Conservation (phyloP, 2,329 filamentous ascomycete genomes). For the Fusarium liriodendri region DNA sequence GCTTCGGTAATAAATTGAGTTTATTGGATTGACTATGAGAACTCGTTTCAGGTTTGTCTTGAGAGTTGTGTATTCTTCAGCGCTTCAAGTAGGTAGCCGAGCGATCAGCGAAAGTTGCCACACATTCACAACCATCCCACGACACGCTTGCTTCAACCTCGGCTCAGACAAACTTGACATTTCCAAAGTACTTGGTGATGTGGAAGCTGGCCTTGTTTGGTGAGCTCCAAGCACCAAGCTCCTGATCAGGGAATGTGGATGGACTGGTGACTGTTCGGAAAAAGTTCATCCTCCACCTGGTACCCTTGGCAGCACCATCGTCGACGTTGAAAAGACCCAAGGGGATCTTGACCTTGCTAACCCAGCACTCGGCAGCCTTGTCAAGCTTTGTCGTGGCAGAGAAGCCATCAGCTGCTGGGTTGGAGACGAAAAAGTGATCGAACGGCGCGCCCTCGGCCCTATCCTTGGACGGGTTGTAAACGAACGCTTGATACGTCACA, state of each 20-base stretch:
- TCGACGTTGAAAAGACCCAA: constrained; percentile 63
- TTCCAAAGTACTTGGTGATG: constrained; percentile 58
- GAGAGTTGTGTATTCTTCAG: background rate
- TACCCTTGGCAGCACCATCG: constrained; percentile 54
- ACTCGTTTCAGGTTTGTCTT: background rate
- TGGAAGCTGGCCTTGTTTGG: constrained; percentile 61
- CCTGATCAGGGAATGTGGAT: constrained; percentile 56
- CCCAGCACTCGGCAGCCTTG: constrained; percentile 51
- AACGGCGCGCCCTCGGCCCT: constrained; percentile 55
- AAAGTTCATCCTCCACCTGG: constrained; percentile 64
- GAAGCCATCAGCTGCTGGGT: constrained; percentile 56
- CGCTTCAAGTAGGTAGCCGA: background rate
- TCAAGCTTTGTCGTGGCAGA: constrained; percentile 54
- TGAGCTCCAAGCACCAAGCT: constrained; percentile 58
- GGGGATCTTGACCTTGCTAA: constrained; percentile 55
- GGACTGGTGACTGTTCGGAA: constrained; percentile 59
- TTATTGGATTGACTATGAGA: background rate
- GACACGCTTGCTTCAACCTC: background rate
- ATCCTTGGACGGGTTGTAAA: constrained; percentile 62
- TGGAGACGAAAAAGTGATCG: constrained; percentile 55
- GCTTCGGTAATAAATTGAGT: background rate
- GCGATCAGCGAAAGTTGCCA: background rate
- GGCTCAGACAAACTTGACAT: constrained; percentile 51
- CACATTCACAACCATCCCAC: background rate
- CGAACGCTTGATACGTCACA: constrained; percentile 62